A percentile compares a stretch with the other conserved stretches of the same genome.
phyloP scores from a whole-genome alignment of 2,329 filamentous ascomycete species.

The Exophiala lecanii-corni region DNA sequence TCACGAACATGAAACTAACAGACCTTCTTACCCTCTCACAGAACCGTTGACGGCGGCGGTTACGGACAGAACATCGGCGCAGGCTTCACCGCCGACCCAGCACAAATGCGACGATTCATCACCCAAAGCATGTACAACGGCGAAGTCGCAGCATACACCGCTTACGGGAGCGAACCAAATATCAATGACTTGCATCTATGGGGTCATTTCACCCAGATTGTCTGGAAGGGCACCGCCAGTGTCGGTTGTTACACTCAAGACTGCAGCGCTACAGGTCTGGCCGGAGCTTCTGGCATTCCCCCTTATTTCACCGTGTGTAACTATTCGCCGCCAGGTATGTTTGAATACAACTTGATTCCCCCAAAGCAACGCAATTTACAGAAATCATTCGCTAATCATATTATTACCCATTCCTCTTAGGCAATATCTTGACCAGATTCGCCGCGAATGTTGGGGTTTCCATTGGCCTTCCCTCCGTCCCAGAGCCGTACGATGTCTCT shows the following conservation, averaged over 20 bases:
- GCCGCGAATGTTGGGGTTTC: neutral
- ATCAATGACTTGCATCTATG: slow-evolving; percentile 58
- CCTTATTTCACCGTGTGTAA: slow-evolving; percentile 84
- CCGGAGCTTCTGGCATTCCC: slow-evolving; percentile 37
- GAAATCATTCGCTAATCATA: too few species aligned
- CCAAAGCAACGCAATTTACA: too few species aligned
- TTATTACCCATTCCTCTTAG: neutral
- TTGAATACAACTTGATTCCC: too few species aligned
- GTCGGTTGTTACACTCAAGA: slow-evolving; percentile 45
- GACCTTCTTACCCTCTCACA: too few species aligned
- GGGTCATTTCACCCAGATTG: slow-evolving; percentile 72
- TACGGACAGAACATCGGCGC: slow-evolving; percentile 93
- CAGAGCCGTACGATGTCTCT: neutral
- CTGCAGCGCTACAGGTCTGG: slow-evolving; percentile 39
- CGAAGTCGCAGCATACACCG: slow-evolving; percentile 57
- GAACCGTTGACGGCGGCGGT: slow-evolving; percentile 53
- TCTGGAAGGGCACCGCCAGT: slow-evolving; percentile 59
- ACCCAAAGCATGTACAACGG: slow-evolving; percentile 85
- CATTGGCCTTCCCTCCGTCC: neutral
- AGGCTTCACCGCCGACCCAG: slow-evolving; percentile 40
- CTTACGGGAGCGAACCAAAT: slow-evolving; percentile 53
- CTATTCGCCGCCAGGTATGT: slow-evolving; percentile 70
- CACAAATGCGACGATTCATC: slow-evolving; percentile 58
- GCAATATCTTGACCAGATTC: neutral
- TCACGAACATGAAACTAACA: slow-evolving; percentile 6